These are phyloP conservation scores for Diutina sp. DNA, from an alignment of 1,139 yeast genomes.

Conservation along the genomic window DNA sequence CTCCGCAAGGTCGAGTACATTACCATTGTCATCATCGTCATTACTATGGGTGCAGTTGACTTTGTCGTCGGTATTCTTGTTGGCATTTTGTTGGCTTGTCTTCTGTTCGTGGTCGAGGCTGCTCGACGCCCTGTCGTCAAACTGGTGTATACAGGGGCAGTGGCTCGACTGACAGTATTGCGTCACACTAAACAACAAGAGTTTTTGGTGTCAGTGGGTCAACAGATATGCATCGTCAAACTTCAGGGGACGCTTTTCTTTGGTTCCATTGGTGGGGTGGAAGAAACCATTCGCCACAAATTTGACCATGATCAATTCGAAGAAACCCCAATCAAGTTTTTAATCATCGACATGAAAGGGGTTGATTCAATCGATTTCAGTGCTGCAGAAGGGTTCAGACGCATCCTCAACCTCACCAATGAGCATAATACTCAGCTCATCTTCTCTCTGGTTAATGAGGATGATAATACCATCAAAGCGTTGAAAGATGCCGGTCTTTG, in stretches of 20 bases:
- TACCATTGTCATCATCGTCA: conserved; percentile 73
- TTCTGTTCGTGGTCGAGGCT: conserved; percentile 84
- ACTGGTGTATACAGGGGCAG: conserved; percentile 76
- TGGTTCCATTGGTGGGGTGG: conserved; percentile 91
- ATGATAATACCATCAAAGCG: conserved; percentile 48
- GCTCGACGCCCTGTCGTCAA: conserved; percentile 74
- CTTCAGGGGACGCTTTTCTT: conserved; percentile 82
- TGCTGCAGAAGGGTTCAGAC: conserved; percentile 90
- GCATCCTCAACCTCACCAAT: conserved; percentile 68
- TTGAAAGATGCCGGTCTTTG: conserved; percentile 64
- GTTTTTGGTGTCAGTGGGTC: conserved; percentile 75
- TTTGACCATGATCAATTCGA: conserved; percentile 47
- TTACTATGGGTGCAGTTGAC: conserved; percentile 93
- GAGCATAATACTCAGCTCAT: conserved; percentile 62
- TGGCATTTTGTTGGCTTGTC: conserved; percentile 84
- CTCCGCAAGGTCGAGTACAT: conserved; percentile 66
- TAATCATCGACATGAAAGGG: conserved; percentile 74
- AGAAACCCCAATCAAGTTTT: conserved; percentile 53
- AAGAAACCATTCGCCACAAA: conserved; percentile 53
- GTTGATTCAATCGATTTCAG: conserved; percentile 81
- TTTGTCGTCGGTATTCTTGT: conserved; percentile 87
- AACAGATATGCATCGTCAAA: conserved; percentile 80
- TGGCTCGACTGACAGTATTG: conserved; percentile 84
- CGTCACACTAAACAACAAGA: conserved; percentile 87
- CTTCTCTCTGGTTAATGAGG: conserved; percentile 61